These are phyloP conservation scores for Phytophthora pseudosyringae DNA, from an alignment of 352 stramenopile genomes.

Conservation along the genomic window DNA sequence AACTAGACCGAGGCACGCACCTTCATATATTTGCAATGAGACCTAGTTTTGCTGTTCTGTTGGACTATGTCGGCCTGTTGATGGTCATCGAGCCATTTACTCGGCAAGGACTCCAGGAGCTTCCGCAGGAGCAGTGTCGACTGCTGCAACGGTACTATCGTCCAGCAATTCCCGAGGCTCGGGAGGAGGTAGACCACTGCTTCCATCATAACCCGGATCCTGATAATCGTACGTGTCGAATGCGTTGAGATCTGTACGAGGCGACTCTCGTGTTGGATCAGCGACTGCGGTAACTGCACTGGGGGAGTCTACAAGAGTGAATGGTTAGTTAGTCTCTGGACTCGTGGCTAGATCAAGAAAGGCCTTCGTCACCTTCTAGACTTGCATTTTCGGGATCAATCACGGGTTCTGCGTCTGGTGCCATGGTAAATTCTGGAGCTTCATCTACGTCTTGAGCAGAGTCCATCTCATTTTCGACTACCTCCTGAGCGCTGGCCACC, in stretches of 20 bases:
- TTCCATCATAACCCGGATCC: constrained; percentile 18
- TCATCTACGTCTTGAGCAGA: background rate
- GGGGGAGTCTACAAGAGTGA: background rate
- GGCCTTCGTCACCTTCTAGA: constrained; percentile 10
- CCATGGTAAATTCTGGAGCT: background rate
- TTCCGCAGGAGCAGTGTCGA: background rate
- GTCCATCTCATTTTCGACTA: background rate
- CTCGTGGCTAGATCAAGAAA: background rate
- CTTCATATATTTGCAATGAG: constrained; percentile 30
- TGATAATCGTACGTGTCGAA: constrained; percentile 36
- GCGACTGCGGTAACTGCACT: background rate
- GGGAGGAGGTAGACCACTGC: constrained; percentile 25
- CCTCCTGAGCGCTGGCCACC: background rate
- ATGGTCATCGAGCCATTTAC: constrained; percentile 4
- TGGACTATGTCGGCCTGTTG: background rate
- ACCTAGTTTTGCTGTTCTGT: constrained; percentile 8
- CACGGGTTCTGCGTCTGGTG: background rate
- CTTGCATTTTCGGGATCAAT: constrained; percentile 1
- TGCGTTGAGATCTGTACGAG: constrained; percentile 26
- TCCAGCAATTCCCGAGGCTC: constrained; percentile 20
- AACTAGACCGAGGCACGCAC: constrained; percentile 12
- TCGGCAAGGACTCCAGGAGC: background rate
- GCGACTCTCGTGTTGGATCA: background rate
- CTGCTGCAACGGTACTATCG: background rate
- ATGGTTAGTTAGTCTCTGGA: background rate